A percentile compares a stretch with the other conserved stretches of the same genome.
Evolutionary conservation across 495 filamentous ascomycete genomes (phyloP).

Genomic region (Hapsidospora chrysogenum): DNA sequence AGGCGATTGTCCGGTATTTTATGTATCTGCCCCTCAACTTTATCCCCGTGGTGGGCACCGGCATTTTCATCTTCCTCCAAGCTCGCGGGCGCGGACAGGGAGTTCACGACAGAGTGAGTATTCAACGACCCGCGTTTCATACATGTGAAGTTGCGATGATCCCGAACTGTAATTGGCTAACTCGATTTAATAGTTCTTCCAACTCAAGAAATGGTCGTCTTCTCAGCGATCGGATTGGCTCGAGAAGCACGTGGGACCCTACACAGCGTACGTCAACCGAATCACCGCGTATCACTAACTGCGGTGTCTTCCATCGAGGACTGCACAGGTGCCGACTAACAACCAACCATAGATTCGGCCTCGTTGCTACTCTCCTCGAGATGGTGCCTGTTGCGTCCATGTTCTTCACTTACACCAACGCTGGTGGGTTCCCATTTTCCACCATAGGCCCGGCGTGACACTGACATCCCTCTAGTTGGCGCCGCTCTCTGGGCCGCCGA

Average conservation of each 20-base stretch:
- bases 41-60: constrained; percentile 75
- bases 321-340: constrained; percentile 3
- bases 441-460: background rate
- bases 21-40: constrained; percentile 82
- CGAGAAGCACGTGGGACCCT: constrained; percentile 41
- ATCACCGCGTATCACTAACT: no score
- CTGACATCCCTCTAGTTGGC: constrained; percentile 35
- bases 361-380: constrained; percentile 60
- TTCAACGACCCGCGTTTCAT: constrained; percentile 11
- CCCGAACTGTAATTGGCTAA: no score
- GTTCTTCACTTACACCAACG: constrained; percentile 79
- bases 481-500: constrained; percentile 91
- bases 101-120: constrained; percentile 15
- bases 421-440: constrained; percentile 25
- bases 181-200: constrained; percentile 71
- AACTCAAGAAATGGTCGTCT: constrained; percentile 65
- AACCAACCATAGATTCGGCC: constrained; percentile 49
- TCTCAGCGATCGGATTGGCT: constrained; percentile 47
- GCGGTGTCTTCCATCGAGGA: background rate
- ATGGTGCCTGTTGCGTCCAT: constrained; percentile 72
- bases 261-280: constrained; percentile 53
- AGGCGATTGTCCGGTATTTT: constrained; percentile 51
- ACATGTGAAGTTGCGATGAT: no score
- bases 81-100: constrained; percentile 29
- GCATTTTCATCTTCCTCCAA: constrained; percentile 60